A percentile compares a stretch with the other conserved stretches of the same genome.
phyloP scores from a whole-genome alignment of 2,329 filamentous ascomycete species.

The Neurospora sp. region DNA sequence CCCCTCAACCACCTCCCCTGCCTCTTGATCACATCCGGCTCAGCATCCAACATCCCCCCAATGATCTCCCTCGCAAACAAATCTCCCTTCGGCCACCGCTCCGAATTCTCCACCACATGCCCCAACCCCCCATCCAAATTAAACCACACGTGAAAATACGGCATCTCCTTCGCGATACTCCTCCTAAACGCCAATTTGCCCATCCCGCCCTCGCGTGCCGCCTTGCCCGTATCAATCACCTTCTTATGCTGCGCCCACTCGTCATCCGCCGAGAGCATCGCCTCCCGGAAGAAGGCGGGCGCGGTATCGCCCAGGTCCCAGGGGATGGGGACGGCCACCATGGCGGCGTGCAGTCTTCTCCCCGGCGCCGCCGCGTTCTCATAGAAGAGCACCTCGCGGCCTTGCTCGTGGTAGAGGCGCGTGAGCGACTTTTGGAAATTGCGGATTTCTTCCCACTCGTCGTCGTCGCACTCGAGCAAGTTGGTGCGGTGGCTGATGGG shows the following conservation, averaged over 20 bases:
- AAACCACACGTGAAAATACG: slow-evolving; percentile 98
- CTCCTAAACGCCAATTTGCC: slow-evolving; percentile 76
- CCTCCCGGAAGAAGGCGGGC: slow-evolving; percentile 91
- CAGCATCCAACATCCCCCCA: slow-evolving; percentile 81
- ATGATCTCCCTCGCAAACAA: slow-evolving; percentile 86
- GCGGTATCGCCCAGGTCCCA: slow-evolving; percentile 85
- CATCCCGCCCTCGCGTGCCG: slow-evolving; percentile 52
- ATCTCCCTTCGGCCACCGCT: slow-evolving; percentile 81
- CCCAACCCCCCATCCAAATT: slow-evolving; percentile 82
- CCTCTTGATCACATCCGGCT: slow-evolving; percentile 74
- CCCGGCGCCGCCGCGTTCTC: slow-evolving; percentile 84
- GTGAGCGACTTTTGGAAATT: slow-evolving; percentile 98
- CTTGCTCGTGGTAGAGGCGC: slow-evolving; percentile 88
- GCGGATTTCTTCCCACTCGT: slow-evolving; percentile 97
- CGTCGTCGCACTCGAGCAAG: slow-evolving; percentile 94
- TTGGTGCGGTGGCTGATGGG: slow-evolving; percentile 81
- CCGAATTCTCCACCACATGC: slow-evolving; percentile 80
- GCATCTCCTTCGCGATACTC: slow-evolving; percentile 86
- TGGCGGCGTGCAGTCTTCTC: slow-evolving; percentile 70
- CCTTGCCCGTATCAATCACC: slow-evolving; percentile 74
- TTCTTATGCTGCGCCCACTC: slow-evolving; percentile 96
- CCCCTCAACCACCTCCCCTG: slow-evolving; percentile 75
- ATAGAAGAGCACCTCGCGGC: slow-evolving; percentile 90
- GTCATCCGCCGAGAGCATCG: slow-evolving; percentile 76
- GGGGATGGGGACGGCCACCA: slow-evolving; percentile 79